Base-by-base conservation (phyloP, 2,329 filamentous ascomycete genomes). In the Diplodia intermedia region DNA sequence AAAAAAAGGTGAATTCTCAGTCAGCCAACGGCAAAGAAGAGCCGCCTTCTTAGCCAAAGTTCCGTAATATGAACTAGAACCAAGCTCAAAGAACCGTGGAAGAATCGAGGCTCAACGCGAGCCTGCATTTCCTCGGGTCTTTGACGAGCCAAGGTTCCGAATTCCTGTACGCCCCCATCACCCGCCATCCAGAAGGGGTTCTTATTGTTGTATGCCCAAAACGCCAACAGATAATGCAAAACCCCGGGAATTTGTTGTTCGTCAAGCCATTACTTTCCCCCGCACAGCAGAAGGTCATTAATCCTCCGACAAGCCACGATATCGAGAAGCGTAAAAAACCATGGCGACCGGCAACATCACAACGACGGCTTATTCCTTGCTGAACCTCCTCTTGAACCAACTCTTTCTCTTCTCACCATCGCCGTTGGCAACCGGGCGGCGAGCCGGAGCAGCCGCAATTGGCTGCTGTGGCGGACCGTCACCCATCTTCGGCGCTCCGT, bases 321-420 rank as follows among this genome's bases (percentile, higher is more conserved):
- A 61, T 49, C 31, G 33, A 65, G 26, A 60, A 61, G 47, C 18
- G 40, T 38, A 49, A 63, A 49, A 62, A 31, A 38, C 29, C 18
- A 63, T 52, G 29, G 60, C 60, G 33, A 31, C 20, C 60, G 38
- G 52, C 63, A 15, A 40, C 33, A 15, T 23, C 52, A 20, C 6
- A 12, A 50, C 36, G 18, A 14, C 29, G 23, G 11, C 33, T 73
- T 79, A 82, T 57, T 81, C 82, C 79, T 85, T 93, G 84, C 91
- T 95, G 79, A 97, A 95, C 67, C 89, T 86, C 73, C 89, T 88
- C 76, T 91, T 88, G 74, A 98, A 89, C 93, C 94, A 97, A 77
- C 93, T 95, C 85, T 93, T 94, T 71, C 91, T 86, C 85, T 97
- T 97, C 69, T 93, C 90, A 38, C 20, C 49, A 12, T 69, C 49